Percentiles rank a stretch among this genome's conserved stretches.
phyloP scores from a whole-genome alignment of 2,329 filamentous ascomycete species.

The Ilyonectria robusta region DNA sequence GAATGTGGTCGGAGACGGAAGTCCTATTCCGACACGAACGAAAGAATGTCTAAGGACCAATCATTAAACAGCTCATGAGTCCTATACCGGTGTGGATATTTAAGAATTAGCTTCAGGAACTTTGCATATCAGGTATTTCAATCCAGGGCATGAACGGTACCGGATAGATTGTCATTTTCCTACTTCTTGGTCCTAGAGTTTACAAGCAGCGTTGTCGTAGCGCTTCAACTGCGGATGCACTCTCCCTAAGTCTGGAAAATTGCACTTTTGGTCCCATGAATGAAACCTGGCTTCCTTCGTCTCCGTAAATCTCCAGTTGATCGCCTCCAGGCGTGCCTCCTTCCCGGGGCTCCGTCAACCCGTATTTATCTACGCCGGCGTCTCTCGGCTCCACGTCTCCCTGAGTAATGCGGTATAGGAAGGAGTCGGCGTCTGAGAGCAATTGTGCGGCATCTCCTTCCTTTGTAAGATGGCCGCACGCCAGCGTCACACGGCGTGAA shows the following conservation, averaged over 20 bases:
- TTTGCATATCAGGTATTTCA: too few relatives aligned
- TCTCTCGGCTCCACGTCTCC: neutral
- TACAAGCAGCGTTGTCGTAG: neutral
- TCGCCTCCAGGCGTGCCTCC: neutral
- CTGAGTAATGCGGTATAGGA: neutral
- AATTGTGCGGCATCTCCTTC: neutral
- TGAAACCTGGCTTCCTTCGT: neutral
- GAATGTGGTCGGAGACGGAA: too few relatives aligned
- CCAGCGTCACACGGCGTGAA: neutral
- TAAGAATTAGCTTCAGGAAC: too few relatives aligned
- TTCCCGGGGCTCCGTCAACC: neutral
- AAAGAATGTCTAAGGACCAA: too few relatives aligned
- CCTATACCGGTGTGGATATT: too few relatives aligned
- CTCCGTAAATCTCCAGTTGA: neutral
- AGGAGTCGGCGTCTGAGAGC: neutral
- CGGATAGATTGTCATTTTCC: too few relatives aligned
- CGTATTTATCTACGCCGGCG: neutral
- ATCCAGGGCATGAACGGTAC: too few relatives aligned
- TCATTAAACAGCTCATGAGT: too few relatives aligned
- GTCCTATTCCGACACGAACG: too few relatives aligned
- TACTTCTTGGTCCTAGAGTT: too few relatives aligned
- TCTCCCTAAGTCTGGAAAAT: neutral
- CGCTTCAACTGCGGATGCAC: neutral
- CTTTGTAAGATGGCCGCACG: neutral
- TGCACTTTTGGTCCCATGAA: neutral